phyloP scores from a whole-genome alignment of 148 eudicot genomes.

The Linanthus parryae region DNA sequence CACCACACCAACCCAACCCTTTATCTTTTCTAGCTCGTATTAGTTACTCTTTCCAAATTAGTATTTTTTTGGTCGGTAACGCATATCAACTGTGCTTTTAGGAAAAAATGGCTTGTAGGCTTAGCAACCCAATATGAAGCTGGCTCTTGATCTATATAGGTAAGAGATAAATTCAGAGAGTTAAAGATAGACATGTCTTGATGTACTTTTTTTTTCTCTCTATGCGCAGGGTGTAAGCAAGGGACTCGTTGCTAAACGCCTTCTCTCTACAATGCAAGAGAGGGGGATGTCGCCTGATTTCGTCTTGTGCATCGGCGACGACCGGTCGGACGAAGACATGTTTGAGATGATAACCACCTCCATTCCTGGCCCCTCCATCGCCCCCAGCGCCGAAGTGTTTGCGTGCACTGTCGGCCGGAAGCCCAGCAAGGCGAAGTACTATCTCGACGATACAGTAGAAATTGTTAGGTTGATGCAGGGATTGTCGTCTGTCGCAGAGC shows the following conservation, averaged over 20 bases:
- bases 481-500: conserved; percentile 41
- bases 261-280: conserved; percentile 39
- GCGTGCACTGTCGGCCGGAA: conserved; percentile 51
- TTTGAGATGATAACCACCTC: conserved; percentile 47
- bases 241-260: conserved; percentile 45
- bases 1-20: too few species aligned
- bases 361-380: conserved; percentile 28
- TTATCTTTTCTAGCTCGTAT: too few species aligned
- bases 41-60: too few species aligned
- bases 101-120: too few species aligned
- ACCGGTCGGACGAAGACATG: conserved; percentile 69
- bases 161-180: too few species aligned
- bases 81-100: too few species aligned
- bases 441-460: conserved; percentile 46
- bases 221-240: conserved; percentile 58
- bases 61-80: too few species aligned
- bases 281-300: conserved; percentile 41
- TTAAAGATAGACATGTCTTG: too few species aligned
- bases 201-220: too few species aligned
- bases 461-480: conserved; percentile 47
- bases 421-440: conserved; percentile 56
- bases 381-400: conserved; percentile 48
- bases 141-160: too few species aligned
- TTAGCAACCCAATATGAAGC: too few species aligned
- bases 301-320: conserved; percentile 60